Evolutionary conservation across 2,329 filamentous ascomycete genomes (phyloP).

Genomic region (Arthroderma sp.): DNA sequence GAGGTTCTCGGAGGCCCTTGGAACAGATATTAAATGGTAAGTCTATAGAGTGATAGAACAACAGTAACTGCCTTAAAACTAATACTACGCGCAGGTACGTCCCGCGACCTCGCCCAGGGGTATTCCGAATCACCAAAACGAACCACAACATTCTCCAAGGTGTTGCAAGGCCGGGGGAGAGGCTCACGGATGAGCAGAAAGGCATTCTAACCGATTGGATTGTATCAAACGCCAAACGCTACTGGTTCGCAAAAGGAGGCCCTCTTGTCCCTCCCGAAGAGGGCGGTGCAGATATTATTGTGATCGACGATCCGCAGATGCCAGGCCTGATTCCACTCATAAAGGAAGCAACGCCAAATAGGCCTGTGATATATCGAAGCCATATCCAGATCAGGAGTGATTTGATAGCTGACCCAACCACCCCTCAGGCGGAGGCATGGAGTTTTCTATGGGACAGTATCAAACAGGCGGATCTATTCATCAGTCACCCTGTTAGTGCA

Average conservation of each 20-base stretch:
- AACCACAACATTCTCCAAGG: slow-evolving; percentile 83
- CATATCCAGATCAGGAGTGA: slow-evolving; percentile 75
- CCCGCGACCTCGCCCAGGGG: slow-evolving; percentile 63
- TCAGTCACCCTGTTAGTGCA: slow-evolving; percentile 63
- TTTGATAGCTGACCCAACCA: slow-evolving; percentile 48
- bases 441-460: slow-evolving; percentile 61
- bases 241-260: slow-evolving; percentile 57
- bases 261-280: slow-evolving; percentile 51
- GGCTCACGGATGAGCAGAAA: slow-evolving; percentile 51
- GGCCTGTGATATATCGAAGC: slow-evolving; percentile 66
- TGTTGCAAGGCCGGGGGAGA: slow-evolving; percentile 51
- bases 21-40: slow-evolving; percentile 62
- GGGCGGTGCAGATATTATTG: slow-evolving; percentile 62
- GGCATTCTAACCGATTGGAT: slow-evolving; percentile 57
- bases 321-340: slow-evolving; percentile 62
- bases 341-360: slow-evolving; percentile 55
- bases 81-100: slow-evolving; percentile 41
- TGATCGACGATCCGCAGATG: slow-evolving; percentile 79
- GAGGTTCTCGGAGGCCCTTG: slow-evolving; percentile 53
- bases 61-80: no score
- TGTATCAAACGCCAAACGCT: slow-evolving; percentile 56
- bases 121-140: slow-evolving; percentile 75
- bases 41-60: slow-evolving; percentile 13
- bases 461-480: slow-evolving; percentile 60
- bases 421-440: slow-evolving; percentile 63